Percentiles rank a stretch among this genome's conserved stretches.
Evolutionary conservation across 225 moss, liverwort and hornwort genomes (phyloP).

Genomic region (Straminergon stramineum): DNA sequence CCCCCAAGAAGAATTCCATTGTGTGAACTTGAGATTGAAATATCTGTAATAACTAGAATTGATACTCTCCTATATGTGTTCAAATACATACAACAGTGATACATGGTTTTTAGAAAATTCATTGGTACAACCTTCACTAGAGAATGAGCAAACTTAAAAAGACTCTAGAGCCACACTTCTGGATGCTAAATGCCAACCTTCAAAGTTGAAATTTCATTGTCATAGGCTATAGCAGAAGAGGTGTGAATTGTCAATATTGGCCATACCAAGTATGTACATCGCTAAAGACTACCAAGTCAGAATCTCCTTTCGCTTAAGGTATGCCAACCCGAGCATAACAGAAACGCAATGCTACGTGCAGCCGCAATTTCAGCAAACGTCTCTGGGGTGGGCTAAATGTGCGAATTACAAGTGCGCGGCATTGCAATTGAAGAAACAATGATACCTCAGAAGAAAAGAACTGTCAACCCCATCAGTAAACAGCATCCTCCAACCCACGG

Average conservation of each 20-base stretch:
- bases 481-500: slow-evolving; percentile 97
- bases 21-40: background rate
- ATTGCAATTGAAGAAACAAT: background rate
- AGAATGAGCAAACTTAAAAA: background rate
- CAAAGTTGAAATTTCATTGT: background rate
- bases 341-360: slow-evolving; percentile 9
- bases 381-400: background rate
- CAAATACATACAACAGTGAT: background rate
- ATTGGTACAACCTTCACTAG: background rate
- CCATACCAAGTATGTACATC: slow-evolving; percentile 24
- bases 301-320: slow-evolving; percentile 41
- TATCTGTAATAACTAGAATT: background rate
- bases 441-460: slow-evolving; percentile 66
- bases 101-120: background rate
- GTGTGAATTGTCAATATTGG: background rate
- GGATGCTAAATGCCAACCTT: background rate
- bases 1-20: background rate
- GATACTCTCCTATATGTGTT: background rate
- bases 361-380: background rate
- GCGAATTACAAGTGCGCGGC: background rate
- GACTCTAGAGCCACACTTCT: background rate
- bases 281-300: slow-evolving; percentile 45
- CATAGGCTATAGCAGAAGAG: background rate
- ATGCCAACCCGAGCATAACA: slow-evolving; percentile 18
- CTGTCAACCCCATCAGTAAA: slow-evolving; percentile 74